These are phyloP conservation scores for Cercospora beticola DNA, from an alignment of 2,329 filamentous ascomycete genomes.

Conservation along the genomic window DNA sequence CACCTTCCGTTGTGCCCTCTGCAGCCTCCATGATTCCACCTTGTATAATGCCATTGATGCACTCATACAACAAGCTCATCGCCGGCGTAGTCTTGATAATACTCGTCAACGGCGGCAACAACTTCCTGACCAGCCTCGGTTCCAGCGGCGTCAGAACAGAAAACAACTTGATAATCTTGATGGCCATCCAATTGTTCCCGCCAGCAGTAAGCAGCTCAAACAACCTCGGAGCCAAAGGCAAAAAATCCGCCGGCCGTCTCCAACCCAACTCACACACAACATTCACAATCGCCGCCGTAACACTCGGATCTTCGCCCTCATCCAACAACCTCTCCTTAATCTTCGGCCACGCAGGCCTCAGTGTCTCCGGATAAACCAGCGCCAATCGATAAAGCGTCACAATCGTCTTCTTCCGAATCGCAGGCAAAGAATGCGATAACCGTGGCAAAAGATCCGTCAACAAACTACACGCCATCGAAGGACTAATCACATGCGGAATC, in stretches of 20 bases:
- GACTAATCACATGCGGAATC: constrained; percentile 91
- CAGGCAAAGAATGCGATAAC: constrained; percentile 78
- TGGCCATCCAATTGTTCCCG: constrained; percentile 99
- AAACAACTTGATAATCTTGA: constrained; percentile 98
- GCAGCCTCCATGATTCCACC: constrained; percentile 86
- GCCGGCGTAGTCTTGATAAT: constrained; percentile 93
- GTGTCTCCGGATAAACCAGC: constrained; percentile 91
- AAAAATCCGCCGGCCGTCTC: constrained; percentile 88
- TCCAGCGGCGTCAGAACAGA: constrained; percentile 90
- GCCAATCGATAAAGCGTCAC: constrained; percentile 92
- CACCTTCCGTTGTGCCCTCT: constrained; percentile 75
- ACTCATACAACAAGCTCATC: constrained; percentile 98
- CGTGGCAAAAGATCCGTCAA: constrained; percentile 83
- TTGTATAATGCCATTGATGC: constrained; percentile 97
- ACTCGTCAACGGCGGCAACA: constrained; percentile 84
- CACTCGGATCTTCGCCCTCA: constrained; percentile 82
- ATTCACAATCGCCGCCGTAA: constrained; percentile 94
- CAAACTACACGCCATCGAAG: constrained; percentile 85
- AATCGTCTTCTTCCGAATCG: constrained; percentile 91
- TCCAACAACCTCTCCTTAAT: constrained; percentile 94
- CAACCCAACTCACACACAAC: constrained; percentile 95
- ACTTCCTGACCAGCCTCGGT: constrained; percentile 84
- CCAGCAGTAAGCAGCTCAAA: constrained; percentile 91
- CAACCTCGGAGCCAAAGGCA: constrained; percentile 83
- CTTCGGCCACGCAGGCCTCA: constrained; percentile 92